Base-by-base conservation (phyloP, 352 stramenopile species). In the Globisporangium paroecandrum region DNA sequence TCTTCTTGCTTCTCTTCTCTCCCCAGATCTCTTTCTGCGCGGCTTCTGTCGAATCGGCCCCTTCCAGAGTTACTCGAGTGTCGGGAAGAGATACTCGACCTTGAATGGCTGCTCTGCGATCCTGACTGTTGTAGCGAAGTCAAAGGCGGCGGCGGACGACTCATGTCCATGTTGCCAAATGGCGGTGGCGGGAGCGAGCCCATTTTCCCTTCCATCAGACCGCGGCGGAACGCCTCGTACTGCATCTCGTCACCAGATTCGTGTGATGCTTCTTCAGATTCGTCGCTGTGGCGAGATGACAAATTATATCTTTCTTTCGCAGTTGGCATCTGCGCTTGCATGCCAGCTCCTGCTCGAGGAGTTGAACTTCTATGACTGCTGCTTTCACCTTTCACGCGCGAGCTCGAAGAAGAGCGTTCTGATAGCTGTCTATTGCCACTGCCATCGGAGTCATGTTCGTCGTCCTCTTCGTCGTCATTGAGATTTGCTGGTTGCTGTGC, bases 111-210 rank as follows among this genome's bases (percentile, higher is more conserved):
- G 18, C 58, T 62, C 13, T 46, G 47, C 0, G 20, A 38, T 15
- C 56, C 27, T 62, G 56, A 32, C 8, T 7, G 32, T 13, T 60
- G 58, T 9, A 18, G 18, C 12, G 7, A 10, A 34, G 58, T 43
- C n/a, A 70, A 36, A 29, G 68, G 64, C 29, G 46, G 13, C 22
- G 68, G 68, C 3, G 68, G 68, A 53, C 68, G 68, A 61, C 74
- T 85, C 82, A 87, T 89, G 51, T 89, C 70, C 25, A 84, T 32
- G 34, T 54, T 68, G 1, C 66, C 72, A 25, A 87, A 65, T 53
- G 81, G 77, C 57, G 73, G 75, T 29, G 77, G 72, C 6, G 74
- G 76, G 6, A 87, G 27, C 8, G 64, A 60, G 13, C 69, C 68
- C 8, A 79, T 62, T 64, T 70, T 56, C 24, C 72, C 13, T 29